A percentile compares a stretch with the other conserved stretches of the same genome.
These are phyloP conservation scores for Saccharum spontaneum DNA, from an alignment of 176 grass and related monocot species.

Conservation along the genomic window DNA sequence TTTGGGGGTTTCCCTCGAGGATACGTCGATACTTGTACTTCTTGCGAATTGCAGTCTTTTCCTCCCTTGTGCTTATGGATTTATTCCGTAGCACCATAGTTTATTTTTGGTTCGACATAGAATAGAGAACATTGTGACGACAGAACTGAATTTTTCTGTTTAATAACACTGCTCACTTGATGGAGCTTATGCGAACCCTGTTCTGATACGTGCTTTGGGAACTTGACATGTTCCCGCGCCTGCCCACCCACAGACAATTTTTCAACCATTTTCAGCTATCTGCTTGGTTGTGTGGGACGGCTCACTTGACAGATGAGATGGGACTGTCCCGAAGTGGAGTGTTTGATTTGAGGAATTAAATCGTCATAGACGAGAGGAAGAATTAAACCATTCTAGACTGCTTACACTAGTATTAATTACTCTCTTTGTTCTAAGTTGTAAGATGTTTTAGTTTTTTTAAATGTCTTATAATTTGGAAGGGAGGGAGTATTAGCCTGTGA, in stretches of 20 bases:
- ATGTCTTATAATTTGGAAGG: background rate
- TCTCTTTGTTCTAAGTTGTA: too few species aligned
- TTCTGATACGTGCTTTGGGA: background rate
- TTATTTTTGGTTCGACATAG: background rate
- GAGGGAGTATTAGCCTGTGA: background rate
- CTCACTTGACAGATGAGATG: background rate
- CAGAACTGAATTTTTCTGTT: background rate
- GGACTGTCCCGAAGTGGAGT: background rate
- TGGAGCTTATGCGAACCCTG: background rate
- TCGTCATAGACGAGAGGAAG: background rate
- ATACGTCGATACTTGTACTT: slow-evolving; percentile 12
- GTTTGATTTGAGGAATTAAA: background rate
- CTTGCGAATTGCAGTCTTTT: background rate
- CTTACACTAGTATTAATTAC: background rate
- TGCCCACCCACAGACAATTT: background rate
- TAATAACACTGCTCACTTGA: background rate
- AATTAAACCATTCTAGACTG: background rate
- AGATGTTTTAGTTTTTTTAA: background rate
- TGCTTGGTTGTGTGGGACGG: background rate
- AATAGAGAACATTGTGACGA: background rate
- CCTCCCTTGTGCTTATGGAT: slow-evolving; percentile 11
- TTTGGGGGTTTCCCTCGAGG: slow-evolving; percentile 6
- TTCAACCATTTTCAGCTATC: background rate
- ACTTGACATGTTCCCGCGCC: background rate
- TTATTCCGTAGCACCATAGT: slow-evolving; percentile 4